Base-by-base conservation (phyloP, 176 grass and related monocot genomes). In the Musa schizocarpa region DNA sequence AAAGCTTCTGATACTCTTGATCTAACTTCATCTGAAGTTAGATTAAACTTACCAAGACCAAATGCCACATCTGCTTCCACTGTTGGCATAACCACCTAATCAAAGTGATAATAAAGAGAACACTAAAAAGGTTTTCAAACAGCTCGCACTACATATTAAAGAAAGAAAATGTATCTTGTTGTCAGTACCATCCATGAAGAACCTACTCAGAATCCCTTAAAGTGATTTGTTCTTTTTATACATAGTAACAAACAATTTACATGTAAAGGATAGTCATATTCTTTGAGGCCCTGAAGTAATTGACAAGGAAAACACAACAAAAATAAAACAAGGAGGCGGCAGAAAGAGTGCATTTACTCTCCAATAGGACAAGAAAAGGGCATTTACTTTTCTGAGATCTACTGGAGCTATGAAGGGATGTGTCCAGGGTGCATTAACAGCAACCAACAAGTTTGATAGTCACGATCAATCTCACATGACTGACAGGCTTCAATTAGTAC, bases 1-100 rank as follows among this genome's bases (percentile, higher is more conserved):
- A 98, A 82, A 64, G 88, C 85, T 75, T 84, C 84, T 82, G 95
- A 89, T 52, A 93, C 90, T 81, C 95, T 91, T 78, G 78, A 89
- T 81, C 77, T 85, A 74, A 91, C 90, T 78, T 93, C 88, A 65
- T 87, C 84, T 66, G 13, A 58, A 0, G 54, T 17, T 17, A 58
- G 16, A 58, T 58, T 11, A 11, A 58, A 58, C 54, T 13, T 58
- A 11, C 16, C 34, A 43, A 43, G 34, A 43, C 34, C 34, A 43
- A 43, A 43, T 43, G 34, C 34, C 34, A 91, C 88, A 89, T 98
- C 94, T 9, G 88, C 87, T 90, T 93, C 90, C 26, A 98, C 94
- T 1, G 90, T 93, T 34, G 95, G 95, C 95, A 98, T 98, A 71
- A 98, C 90, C 59, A 93, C 90, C 94, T 97, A 76, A 9, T 20